A percentile compares a stretch with the other conserved stretches of the same genome.
Evolutionary conservation across 1,284 basidiomycete genomes (phyloP).

Genomic region (Ustilago hordei): DNA sequence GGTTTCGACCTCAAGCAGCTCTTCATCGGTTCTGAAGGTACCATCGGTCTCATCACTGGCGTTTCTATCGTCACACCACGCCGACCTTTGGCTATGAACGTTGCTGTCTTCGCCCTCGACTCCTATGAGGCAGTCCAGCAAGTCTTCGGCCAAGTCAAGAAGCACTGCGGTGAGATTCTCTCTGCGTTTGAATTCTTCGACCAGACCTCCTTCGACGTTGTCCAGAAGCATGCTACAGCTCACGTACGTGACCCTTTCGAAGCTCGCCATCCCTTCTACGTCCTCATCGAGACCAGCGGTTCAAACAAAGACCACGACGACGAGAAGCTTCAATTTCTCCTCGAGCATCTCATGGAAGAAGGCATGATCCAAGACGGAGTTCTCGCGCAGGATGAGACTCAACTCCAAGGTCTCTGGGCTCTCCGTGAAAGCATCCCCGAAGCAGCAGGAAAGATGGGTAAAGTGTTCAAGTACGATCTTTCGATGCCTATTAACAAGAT

Average conservation of each 20-base stretch:
- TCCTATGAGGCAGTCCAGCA: conserved; percentile 74
- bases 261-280: conserved; percentile 74
- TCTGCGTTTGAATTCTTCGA: conserved; percentile 99
- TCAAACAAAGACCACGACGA: conserved; percentile 94
- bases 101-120: conserved; percentile 74
- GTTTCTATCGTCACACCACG: conserved; percentile 95
- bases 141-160: conserved; percentile 74
- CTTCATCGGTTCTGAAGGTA: conserved; percentile 97
- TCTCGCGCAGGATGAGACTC: conserved; percentile 89
- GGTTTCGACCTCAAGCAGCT: conserved; percentile 99
- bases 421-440: conserved; percentile 95
- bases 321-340: conserved; percentile 88
- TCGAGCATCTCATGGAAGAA: conserved; percentile 84
- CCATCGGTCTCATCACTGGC: conserved; percentile 92
- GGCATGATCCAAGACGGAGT: conserved; percentile 88
- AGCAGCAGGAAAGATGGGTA: conserved; percentile 91
- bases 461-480: conserved; percentile 97
- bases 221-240: conserved; percentile 75
- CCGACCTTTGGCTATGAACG: conserved; percentile 75
- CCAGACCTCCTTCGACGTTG: conserved; percentile 85
- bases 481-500: conserved; percentile 90
- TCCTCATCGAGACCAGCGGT: conserved; percentile 92
- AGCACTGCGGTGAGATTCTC: conserved; percentile 90
- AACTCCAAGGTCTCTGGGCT: conserved; percentile 90
- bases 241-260: conserved; percentile 65